Evolutionary conservation across 2,329 filamentous ascomycete genomes (phyloP).

Genomic region (Neonectria hederae): DNA sequence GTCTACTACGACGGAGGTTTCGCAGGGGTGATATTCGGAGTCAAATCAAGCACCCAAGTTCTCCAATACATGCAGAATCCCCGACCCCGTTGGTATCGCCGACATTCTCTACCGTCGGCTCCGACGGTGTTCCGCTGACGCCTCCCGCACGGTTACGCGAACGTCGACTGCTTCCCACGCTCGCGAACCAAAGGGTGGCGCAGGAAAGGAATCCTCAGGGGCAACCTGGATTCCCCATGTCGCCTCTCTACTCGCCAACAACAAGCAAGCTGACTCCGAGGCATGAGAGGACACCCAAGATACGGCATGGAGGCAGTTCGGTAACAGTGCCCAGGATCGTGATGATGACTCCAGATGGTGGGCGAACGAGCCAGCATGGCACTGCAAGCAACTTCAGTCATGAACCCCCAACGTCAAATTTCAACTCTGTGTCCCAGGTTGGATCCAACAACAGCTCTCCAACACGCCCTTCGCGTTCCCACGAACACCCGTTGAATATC

Average conservation of each 20-base stretch:
- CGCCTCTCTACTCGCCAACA: slow-evolving; percentile 51
- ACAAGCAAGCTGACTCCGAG: slow-evolving; percentile 49
- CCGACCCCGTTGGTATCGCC: slow-evolving; percentile 56
- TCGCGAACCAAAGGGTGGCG: slow-evolving; percentile 9
- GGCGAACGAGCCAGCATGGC: slow-evolving; percentile 7
- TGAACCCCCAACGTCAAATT: slow-evolving; percentile 18
- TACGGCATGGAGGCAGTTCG: slow-evolving; percentile 22
- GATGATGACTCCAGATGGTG: slow-evolving; percentile 28
- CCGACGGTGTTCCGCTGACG: slow-evolving; percentile 46
- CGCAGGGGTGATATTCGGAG: slow-evolving; percentile 20
- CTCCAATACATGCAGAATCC: slow-evolving; percentile 45
- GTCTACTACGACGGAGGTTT: slow-evolving; percentile 47
- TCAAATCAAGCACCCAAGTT: slow-evolving; percentile 37
- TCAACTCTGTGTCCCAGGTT: slow-evolving; percentile 1
- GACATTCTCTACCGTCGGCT: slow-evolving; percentile 38
- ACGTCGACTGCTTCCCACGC: slow-evolving; percentile 52
- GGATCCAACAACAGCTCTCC: slow-evolving; percentile 24
- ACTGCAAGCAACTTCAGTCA: slow-evolving; percentile 11
- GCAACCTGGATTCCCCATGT: slow-evolving; percentile 46
- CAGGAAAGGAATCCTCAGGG: slow-evolving; percentile 15
- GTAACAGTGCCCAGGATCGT: slow-evolving; percentile 31
- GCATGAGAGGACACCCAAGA: slow-evolving; percentile 38
- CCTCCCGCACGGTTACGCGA: slow-evolving; percentile 61
- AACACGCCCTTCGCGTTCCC: slow-evolving; percentile 22
- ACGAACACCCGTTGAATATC: slow-evolving; percentile 27